Evolutionary conservation across 108 stramenopile species (phyloP).

Genomic region (Thalassiosira profunda): DNA sequence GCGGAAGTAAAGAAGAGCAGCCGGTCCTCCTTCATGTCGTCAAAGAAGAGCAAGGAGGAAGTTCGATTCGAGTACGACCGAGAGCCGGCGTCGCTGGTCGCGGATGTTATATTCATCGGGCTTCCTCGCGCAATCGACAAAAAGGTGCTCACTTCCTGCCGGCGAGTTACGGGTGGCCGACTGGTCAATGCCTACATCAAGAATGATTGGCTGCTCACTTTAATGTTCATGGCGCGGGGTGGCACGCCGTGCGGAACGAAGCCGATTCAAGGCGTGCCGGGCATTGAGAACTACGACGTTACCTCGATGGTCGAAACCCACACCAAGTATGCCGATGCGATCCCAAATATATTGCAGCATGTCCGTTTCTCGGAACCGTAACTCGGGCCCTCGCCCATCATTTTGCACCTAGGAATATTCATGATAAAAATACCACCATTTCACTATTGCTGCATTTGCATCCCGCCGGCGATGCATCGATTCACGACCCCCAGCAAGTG

Average conservation of each 20-base stretch:
- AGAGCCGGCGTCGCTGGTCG: conserved; percentile 80
- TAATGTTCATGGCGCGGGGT: conserved; percentile 65
- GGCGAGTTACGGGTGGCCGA: conserved; percentile 84
- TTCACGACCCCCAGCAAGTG: conserved; percentile 98
- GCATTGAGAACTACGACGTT: conserved; percentile 69
- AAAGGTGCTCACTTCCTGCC: conserved; percentile 56
- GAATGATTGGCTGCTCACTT: conserved; percentile 82
- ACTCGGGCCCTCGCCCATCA: too few species aligned
- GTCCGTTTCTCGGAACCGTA: conserved; percentile 48
- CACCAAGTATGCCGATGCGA: conserved; percentile 51
- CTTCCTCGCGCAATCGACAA: conserved; percentile 49
- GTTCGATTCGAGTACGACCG: conserved; percentile 48
- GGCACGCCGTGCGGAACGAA: conserved; percentile 43
- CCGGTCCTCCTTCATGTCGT: background rate
- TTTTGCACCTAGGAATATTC: too few species aligned
- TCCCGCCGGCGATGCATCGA: conserved; percentile 88
- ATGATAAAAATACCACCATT: too few species aligned
- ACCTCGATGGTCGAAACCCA: conserved; percentile 57
- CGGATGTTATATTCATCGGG: conserved; percentile 84
- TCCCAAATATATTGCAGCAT: conserved; percentile 56
- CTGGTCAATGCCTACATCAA: conserved; percentile 84
- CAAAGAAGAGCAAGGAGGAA: background rate
- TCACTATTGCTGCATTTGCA: conserved; percentile 33
- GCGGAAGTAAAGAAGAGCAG: conserved; percentile 20
- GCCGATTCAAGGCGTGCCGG: conserved; percentile 38